Evolutionary conservation across 441 rosid species (phyloP), one percentile per base, ranked within the genome.

Genomic region (Melastoma candidum): DNA sequence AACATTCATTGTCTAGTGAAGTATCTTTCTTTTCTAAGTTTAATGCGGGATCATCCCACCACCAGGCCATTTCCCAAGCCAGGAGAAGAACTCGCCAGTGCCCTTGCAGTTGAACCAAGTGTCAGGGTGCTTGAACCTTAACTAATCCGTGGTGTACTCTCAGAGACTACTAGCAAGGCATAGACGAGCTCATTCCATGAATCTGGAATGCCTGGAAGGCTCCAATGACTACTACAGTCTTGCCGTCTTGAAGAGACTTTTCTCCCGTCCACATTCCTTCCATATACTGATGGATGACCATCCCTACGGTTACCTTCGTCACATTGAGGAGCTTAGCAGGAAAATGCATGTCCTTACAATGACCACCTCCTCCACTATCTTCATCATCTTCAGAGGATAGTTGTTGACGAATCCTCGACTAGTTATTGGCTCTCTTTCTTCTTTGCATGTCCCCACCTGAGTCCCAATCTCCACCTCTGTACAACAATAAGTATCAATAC

Each of bases 401-500:
- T 49, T 75, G 44, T 77, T 65, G 2, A 85, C 79, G 68, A 87
- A 67, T 27, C 82, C 45, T 44, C 90, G 90, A 2, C 63, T 74
- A 56, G 70, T 55, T 47, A 83, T 64, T 27, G 96, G 98, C 56
- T 73, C 74, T 3, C 66, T 74, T 71, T 87, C 98, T 64, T 90
- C 94, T 1, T 68, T 74, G 69, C 96, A 87, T 7, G 94, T 60
- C 22, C 51, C 96, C 98, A 44, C 98, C 98, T 0, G 95, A 87
- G 74, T 92, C 83, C 97, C 97, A 87, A 53, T 84, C 95, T 51
- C 97, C 97, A 41, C 95, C 97, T 55, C 95, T 86, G 68, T 71
- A 67, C 41, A 36, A 4, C 6, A 36, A 36, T 36, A 4, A 1
- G 8, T 36, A 36, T 9, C 6, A 36, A 4, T 36, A 4, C 41